These are phyloP conservation scores for Fusarium sp. DNA, from an alignment of 2,329 filamentous ascomycete genomes.

Conservation along the genomic window DNA sequence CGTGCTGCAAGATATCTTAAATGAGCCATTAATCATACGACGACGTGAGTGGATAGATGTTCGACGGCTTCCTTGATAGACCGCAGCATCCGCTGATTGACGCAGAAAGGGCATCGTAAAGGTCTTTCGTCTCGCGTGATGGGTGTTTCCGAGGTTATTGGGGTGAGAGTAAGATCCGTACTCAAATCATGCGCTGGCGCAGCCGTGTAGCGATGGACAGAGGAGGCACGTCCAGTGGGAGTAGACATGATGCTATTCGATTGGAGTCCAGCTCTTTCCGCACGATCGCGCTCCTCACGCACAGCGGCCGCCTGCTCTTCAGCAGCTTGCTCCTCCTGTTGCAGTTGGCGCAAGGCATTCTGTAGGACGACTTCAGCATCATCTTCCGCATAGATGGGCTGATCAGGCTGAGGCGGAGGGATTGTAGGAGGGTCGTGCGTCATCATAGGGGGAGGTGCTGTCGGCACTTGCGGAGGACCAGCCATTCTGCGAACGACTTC, in stretches of 20 bases:
- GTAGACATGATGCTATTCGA: constrained; percentile 54
- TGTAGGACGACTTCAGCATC: constrained; percentile 72
- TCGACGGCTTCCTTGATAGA: constrained; percentile 75
- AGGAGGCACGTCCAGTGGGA: constrained; percentile 49
- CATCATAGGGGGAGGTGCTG: constrained; percentile 43
- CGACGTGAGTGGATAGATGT: constrained; percentile 74
- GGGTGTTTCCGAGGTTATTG: constrained; percentile 67
- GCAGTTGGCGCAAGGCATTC: constrained; percentile 71
- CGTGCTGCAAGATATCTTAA: neutral
- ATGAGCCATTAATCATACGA: constrained; percentile 56
- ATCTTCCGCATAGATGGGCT: constrained; percentile 64
- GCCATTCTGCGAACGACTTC: constrained; percentile 65
- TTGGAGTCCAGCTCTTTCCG: constrained; percentile 57
- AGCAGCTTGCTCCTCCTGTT: constrained; percentile 72
- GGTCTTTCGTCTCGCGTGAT: constrained; percentile 64
- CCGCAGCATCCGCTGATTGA: constrained; percentile 73
- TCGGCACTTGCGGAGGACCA: constrained; percentile 39
- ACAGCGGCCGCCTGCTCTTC: constrained; percentile 70
- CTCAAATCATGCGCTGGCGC: constrained; percentile 56
- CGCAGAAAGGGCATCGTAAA: constrained; percentile 72
- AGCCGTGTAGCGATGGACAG: constrained; percentile 54
- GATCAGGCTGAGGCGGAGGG: constrained; percentile 53
- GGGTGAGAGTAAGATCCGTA: constrained; percentile 67
- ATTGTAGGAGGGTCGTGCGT: constrained; percentile 48
- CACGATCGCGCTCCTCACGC: constrained; percentile 67